phyloP scores from a whole-genome alignment of 345 rosid species.

The Populus davidiana region DNA sequence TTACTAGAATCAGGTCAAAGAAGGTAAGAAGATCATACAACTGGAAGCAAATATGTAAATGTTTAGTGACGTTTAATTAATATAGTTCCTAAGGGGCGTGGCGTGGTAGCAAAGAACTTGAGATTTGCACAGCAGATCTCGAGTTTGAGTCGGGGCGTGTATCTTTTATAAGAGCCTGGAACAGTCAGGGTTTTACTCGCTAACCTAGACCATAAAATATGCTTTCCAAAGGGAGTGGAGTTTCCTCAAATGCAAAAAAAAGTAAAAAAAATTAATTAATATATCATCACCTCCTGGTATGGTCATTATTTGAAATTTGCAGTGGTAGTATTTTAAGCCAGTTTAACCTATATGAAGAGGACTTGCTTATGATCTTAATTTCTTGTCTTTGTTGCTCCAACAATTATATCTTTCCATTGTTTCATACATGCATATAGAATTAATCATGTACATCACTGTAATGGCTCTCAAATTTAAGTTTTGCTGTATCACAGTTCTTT shows the following conservation, averaged over 20 bases:
- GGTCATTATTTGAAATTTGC: no score
- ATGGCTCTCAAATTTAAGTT: not conserved
- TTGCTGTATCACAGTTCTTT: not conserved
- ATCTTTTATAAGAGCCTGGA: no score
- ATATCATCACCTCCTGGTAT: not conserved
- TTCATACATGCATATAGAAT: not conserved
- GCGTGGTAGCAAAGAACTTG: no score
- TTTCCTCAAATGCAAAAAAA: no score
- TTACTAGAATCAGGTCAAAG: slow-evolving; percentile 88
- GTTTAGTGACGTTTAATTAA: not conserved
- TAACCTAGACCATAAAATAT: rapidly evolving
- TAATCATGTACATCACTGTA: not conserved
- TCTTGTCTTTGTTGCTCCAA: not conserved
- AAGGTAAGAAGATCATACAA: slow-evolving; percentile 46
- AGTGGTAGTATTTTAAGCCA: no score
- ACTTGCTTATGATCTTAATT: not conserved
- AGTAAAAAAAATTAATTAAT: not conserved
- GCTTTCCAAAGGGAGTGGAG: no score
- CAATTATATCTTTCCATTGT: not conserved
- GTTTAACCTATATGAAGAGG: no score
- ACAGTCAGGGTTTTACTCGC: rapidly evolving
- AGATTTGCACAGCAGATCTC: no score
- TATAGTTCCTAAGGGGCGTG: not conserved
- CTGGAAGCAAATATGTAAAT: not conserved
- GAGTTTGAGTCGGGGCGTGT: no score